Percentiles rank a stretch among this genome's conserved stretches.
Evolutionary conservation across 176 grass and related monocot species (phyloP).

Genomic region (Carex littledalei): DNA sequence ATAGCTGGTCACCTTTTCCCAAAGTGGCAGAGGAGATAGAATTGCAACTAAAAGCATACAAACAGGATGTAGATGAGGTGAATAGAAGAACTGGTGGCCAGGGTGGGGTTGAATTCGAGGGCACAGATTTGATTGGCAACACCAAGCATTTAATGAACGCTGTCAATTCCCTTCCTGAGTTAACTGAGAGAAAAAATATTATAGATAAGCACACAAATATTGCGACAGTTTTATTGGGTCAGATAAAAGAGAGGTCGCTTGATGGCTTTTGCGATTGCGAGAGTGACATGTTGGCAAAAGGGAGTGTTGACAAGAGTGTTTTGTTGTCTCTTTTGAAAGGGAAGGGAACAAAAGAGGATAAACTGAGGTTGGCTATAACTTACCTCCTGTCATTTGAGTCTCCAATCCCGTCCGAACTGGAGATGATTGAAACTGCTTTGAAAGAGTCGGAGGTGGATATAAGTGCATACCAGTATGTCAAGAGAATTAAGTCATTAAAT

Average conservation of each 20-base stretch:
- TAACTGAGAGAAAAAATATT: slow-evolving; percentile 85
- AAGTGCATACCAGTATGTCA: slow-evolving; percentile 83
- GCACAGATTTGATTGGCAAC: slow-evolving; percentile 86
- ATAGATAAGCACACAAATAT: slow-evolving; percentile 96
- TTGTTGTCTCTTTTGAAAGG: slow-evolving; percentile 66
- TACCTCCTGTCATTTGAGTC: slow-evolving; percentile 87
- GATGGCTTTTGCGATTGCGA: slow-evolving; percentile 73
- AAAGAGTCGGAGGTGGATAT: slow-evolving; percentile 76
- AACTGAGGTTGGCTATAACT: slow-evolving; percentile 71
- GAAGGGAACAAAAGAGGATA: slow-evolving; percentile 86
- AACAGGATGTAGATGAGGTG: slow-evolving; percentile 92
- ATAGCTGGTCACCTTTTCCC: slow-evolving; percentile 80
- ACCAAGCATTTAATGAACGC: slow-evolving; percentile 92
- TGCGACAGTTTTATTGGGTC: slow-evolving; percentile 66
- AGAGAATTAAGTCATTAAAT: slow-evolving; percentile 86
- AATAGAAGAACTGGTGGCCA: slow-evolving; percentile 66
- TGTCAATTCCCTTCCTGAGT: slow-evolving; percentile 82
- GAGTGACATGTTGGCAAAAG: slow-evolving; percentile 76
- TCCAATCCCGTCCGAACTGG: slow-evolving; percentile 53
- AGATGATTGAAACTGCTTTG: slow-evolving; percentile 64
- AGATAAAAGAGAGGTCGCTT: slow-evolving; percentile 86
- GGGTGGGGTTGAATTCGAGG: slow-evolving; percentile 77
- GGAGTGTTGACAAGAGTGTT: slow-evolving; percentile 52
- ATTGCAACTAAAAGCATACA: slow-evolving; percentile 70
- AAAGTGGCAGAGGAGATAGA: slow-evolving; percentile 87